These are phyloP conservation scores for Fusarium nanum DNA, from an alignment of 2,329 filamentous ascomycete species.

Conservation along the genomic window DNA sequence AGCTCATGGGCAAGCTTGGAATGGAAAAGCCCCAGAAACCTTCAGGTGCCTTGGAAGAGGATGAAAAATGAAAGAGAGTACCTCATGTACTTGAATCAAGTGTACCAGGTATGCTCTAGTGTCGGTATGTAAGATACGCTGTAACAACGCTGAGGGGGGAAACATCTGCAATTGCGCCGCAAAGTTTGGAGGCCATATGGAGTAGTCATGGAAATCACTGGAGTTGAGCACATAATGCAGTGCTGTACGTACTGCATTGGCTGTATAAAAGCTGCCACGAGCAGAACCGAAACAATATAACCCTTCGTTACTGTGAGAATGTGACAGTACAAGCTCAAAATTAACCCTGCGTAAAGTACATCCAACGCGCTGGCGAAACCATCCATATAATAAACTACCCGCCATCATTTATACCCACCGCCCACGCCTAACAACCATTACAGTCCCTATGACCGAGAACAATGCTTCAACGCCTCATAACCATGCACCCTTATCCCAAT, in stretches of 20 bases:
- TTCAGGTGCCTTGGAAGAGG: slow-evolving; percentile 19
- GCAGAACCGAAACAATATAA: neutral
- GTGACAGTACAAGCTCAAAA: slow-evolving; percentile 27
- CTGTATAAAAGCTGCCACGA: neutral
- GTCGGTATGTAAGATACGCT: slow-evolving; percentile 35
- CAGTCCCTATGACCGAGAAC: slow-evolving; percentile 32
- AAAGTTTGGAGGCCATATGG: neutral
- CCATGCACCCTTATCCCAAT: slow-evolving; percentile 33
- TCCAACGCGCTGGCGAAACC: slow-evolving; percentile 27
- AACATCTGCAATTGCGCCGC: neutral
- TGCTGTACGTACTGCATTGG: neutral
- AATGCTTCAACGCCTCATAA: slow-evolving; percentile 44
- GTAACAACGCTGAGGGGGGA: slow-evolving; percentile 1
- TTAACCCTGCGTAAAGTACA: slow-evolving; percentile 40
- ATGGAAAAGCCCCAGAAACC: slow-evolving; percentile 48
- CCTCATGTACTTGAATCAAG: neutral
- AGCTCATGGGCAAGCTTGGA: slow-evolving; percentile 65
- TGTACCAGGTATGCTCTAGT: neutral
- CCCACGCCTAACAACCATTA: slow-evolving; percentile 19
- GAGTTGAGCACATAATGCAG: neutral
- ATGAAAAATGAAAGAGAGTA: slow-evolving; percentile 9
- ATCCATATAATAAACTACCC: slow-evolving; percentile 26
- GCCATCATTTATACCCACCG: slow-evolving; percentile 21
- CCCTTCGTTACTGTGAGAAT: neutral
- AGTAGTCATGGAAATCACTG: too few relatives aligned